Percentiles rank a stretch among this genome's conserved stretches.
Evolutionary conservation across 257 asterid genomes (phyloP).

Genomic region (Phtheirospermum japonicum): DNA sequence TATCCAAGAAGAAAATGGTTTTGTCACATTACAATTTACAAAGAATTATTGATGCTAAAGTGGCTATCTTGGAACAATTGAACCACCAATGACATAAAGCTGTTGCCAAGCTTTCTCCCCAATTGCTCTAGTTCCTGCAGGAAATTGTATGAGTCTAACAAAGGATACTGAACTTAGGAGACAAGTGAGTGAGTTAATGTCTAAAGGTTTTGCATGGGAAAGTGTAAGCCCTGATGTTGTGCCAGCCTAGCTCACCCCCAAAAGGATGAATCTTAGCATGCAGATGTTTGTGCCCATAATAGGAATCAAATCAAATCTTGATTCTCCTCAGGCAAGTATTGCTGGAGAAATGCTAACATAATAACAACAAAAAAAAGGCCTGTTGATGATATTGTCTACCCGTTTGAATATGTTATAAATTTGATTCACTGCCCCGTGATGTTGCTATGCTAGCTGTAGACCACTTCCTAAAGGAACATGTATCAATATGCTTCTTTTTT

Average conservation of each 20-base stretch:
- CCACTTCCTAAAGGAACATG: not conserved
- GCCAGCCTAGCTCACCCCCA: conserved; percentile 6
- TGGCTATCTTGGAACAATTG: too few relatives aligned
- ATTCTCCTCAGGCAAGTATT: conserved; percentile 13
- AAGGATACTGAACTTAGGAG: conserved; percentile 13
- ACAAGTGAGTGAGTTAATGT: conserved; percentile 9
- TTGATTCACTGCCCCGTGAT: too few relatives aligned
- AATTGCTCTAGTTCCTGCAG: not conserved
- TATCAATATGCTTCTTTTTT: too few relatives aligned
- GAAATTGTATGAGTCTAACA: not conserved
- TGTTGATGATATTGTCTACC: too few relatives aligned
- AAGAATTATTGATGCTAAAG: too few relatives aligned
- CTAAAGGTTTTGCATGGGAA: conserved; percentile 7
- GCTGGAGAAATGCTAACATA: not conserved
- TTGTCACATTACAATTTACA: too few relatives aligned
- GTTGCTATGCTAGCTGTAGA: not conserved
- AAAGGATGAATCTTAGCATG: not conserved
- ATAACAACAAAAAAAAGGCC: not conserved
- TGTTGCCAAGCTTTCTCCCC: too few relatives aligned
- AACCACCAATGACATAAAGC: too few relatives aligned
- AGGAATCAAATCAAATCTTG: not conserved
- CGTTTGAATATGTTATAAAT: too few relatives aligned
- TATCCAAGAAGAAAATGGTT: too few relatives aligned
- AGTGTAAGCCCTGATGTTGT: conserved; percentile 15
- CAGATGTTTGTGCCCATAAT: conserved; percentile 7